These are phyloP conservation scores for Drosera spatulata DNA, from an alignment of 179 eudicot species.

Conservation along the genomic window DNA sequence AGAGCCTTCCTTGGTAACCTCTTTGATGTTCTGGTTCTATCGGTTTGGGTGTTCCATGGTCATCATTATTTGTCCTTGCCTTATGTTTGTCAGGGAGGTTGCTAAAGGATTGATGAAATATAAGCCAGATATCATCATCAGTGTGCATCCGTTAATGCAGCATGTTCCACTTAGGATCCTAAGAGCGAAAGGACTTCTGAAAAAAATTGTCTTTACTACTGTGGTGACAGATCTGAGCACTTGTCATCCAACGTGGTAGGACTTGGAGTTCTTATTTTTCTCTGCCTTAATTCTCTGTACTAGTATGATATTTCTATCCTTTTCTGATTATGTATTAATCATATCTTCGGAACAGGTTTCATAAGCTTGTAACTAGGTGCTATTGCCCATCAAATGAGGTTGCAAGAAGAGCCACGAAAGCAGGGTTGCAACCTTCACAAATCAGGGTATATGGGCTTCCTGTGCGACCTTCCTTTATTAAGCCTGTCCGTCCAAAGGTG, in stretches of 20 bases:
- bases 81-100: conserved; percentile 54
- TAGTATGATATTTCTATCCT: no score
- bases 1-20: no score
- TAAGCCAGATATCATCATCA: conserved; percentile 89
- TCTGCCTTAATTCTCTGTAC: neutral
- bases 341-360: conserved; percentile 49
- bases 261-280: conserved; percentile 1
- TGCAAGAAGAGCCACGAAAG: conserved; percentile 73
- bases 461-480: conserved; percentile 91
- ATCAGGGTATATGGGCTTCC: conserved; percentile 95
- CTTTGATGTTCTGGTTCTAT: no score
- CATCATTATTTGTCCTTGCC: neutral
- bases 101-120: conserved; percentile 93
- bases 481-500: conserved; percentile 72
- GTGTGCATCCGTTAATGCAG: conserved; percentile 98
- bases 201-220: conserved; percentile 89
- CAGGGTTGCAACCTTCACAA: conserved; percentile 79
- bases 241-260: conserved; percentile 95
- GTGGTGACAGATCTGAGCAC: conserved; percentile 90
- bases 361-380: conserved; percentile 96
- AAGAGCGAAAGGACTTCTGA: conserved; percentile 73
- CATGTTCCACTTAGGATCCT: conserved; percentile 93
- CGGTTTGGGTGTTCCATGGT: no score
- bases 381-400: conserved; percentile 95
- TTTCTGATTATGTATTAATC: neutral